Conservation (phyloP, 805 yeast genomes). For the Wickerhamiella shivajii region DNA sequence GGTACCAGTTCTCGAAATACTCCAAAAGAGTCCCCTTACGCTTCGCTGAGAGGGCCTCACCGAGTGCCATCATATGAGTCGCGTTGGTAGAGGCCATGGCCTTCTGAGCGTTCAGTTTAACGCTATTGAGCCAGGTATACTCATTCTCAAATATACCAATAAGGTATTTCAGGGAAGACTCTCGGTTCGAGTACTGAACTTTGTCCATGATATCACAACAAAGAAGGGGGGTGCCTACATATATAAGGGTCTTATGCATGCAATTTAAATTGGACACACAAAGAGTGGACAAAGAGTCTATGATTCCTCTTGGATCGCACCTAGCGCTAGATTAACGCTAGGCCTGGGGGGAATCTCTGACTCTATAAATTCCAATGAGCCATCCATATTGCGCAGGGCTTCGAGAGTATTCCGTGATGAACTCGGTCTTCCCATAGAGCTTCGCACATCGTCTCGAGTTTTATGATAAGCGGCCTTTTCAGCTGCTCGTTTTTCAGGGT, state of each 20-base stretch:
- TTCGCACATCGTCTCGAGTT: constrained; percentile 21
- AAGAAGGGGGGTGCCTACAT: neutral
- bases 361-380: too few relatives aligned
- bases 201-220: constrained; percentile 4
- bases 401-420: constrained; percentile 18
- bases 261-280: too few relatives aligned
- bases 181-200: constrained; percentile 7
- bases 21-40: constrained; percentile 8
- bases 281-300: too few relatives aligned
- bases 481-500: constrained; percentile 18
- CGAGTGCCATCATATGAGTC: constrained; percentile 10
- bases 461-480: constrained; percentile 19
- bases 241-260: too few relatives aligned
- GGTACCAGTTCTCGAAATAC: constrained; percentile 9
- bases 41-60: constrained; percentile 11
- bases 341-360: neutral
- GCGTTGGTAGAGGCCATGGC: constrained; percentile 5
- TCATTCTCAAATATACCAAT: constrained; percentile 9
- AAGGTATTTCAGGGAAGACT: constrained; percentile 9
- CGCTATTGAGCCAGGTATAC: constrained; percentile 9
- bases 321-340: neutral
- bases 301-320: constrained; percentile 8
- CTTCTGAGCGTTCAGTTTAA: constrained; percentile 4
- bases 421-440: constrained; percentile 18
- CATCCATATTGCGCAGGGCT: constrained; percentile 15